Percentiles rank a stretch among this genome's conserved stretches.
phyloP scores from a whole-genome alignment of 2,329 filamentous ascomycete genomes.

The Botrytis hyacinthi region DNA sequence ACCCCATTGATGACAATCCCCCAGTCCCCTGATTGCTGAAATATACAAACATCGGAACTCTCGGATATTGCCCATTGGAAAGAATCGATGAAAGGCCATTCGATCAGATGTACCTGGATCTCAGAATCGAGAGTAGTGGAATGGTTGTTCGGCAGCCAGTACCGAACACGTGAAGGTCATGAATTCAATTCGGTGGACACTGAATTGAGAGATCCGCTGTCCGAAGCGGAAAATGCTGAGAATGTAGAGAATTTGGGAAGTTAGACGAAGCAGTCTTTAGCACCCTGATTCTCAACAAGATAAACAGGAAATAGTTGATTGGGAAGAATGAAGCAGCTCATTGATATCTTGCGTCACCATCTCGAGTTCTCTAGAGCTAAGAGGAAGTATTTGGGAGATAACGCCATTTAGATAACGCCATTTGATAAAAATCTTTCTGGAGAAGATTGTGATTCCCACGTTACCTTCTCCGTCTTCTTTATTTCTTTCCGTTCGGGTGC shows the following conservation, averaged over 20 bases:
- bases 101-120: not conserved
- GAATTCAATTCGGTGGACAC: not conserved
- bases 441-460: fast-evolving
- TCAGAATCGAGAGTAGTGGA: not conserved
- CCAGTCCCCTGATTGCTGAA: not conserved
- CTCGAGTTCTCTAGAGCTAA: not conserved
- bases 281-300: fast-evolving
- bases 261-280: not conserved
- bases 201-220: not conserved
- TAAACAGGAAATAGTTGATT: fast-evolving
- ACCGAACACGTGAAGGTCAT: not conserved
- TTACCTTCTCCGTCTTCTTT: not conserved
- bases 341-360: not conserved
- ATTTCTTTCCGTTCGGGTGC: not conserved
- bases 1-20: not conserved
- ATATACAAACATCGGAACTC: not conserved
- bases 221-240: not conserved
- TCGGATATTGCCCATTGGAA: not conserved
- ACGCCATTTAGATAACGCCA: not conserved
- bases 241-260: not conserved
- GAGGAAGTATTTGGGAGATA: not conserved
- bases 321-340: not conserved
- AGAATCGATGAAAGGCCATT: not conserved
- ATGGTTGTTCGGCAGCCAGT: not conserved
- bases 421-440: not conserved